Percentiles rank a stretch among this genome's conserved stretches.
phyloP scores from a whole-genome alignment of 2,329 filamentous ascomycete genomes.

The Nothophoma quercina region DNA sequence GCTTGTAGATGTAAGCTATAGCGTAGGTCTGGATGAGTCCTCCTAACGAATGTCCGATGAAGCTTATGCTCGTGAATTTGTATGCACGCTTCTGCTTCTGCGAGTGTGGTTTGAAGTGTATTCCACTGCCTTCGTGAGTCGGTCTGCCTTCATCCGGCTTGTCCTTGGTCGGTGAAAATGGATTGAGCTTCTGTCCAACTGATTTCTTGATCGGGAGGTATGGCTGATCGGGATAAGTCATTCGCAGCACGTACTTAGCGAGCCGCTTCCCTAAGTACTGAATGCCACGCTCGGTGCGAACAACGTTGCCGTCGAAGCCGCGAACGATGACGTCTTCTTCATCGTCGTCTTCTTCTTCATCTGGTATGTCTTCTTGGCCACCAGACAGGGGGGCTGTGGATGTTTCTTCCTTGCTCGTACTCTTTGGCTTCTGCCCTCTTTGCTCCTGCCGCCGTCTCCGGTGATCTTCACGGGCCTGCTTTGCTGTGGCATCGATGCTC shows the following conservation, averaged over 20 bases:
- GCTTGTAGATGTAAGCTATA: conserved; percentile 94
- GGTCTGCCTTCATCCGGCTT: conserved; percentile 57
- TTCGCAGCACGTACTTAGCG: conserved; percentile 85
- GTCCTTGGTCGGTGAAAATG: conserved; percentile 53
- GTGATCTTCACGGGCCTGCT: conserved; percentile 74
- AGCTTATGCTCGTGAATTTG: conserved; percentile 92
- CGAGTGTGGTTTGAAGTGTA: conserved; percentile 58
- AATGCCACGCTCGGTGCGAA: conserved; percentile 91
- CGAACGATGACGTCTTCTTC: conserved; percentile 88
- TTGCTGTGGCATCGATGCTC: conserved; percentile 86
- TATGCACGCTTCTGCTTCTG: conserved; percentile 67
- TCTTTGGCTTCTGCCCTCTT: conserved; percentile 8
- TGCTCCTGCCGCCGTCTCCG: conserved; percentile 61
- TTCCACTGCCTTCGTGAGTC: conserved; percentile 68
- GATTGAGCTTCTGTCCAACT: conserved; percentile 58
- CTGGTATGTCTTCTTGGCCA: conserved; percentile 57
- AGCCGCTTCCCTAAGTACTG: conserved; percentile 96
- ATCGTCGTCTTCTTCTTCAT: conserved; percentile 63
- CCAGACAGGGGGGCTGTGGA: conserved; percentile 59
- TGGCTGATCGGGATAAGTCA: conserved; percentile 94
- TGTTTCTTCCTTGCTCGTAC: conserved; percentile 19
- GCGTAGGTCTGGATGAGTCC: conserved; percentile 93
- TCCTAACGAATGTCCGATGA: conserved; percentile 89
- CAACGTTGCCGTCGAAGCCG: conserved; percentile 88
- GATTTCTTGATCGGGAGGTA: conserved; percentile 73